Base-by-base conservation (phyloP, 2,329 filamentous ascomycete genomes). In the Aspergillus neotritici region DNA sequence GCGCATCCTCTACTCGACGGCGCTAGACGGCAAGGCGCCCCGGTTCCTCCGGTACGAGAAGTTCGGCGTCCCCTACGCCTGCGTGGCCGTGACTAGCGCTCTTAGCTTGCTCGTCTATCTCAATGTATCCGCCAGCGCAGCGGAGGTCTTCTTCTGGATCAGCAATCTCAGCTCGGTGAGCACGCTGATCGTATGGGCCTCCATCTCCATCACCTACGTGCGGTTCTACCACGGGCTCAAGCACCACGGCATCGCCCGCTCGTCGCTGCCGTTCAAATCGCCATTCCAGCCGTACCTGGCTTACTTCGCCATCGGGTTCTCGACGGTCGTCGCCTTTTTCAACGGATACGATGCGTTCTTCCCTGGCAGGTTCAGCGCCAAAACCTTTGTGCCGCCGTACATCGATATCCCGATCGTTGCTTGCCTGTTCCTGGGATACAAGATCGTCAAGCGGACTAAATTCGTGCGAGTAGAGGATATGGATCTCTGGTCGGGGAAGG, bases 111-210 rank as follows among this genome's bases (percentile, higher is more conserved):
- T 86, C 5, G 80, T 71, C 11, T 84, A 82, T 64, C 70, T 85
- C 51, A 83, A 82, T 64, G 65, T 83, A 7, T 80, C 77, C 6
- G 53, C 67, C 30, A 68, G 63, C 34, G 80, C 79, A 10, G 69
- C 68, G 3, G 61, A 69, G 3, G 82, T 82, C n/a, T 85, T 86
- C 60, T 69, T 71, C 63, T 86, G 82, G 82, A 66, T 86, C 28
- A 71, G 84, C 46, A 81, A 83, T 65, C 77, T 85, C 46, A 77
- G 73, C 4, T 53, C 55, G 1, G 54, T 58, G 25, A 47, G 50
- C 0, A 56, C 54, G 0, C 33, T 60, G n/a, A 49, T 85, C 47
- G 77, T 74, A 40, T 85, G 82, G 81, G 69, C 75, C 3, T 73
- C 74, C 49, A 82, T 84, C 57, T 71, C 67, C 37, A 63, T 76